These are phyloP conservation scores for Calonectria pauciramosa DNA, from an alignment of 2,329 filamentous ascomycete genomes.

Conservation along the genomic window DNA sequence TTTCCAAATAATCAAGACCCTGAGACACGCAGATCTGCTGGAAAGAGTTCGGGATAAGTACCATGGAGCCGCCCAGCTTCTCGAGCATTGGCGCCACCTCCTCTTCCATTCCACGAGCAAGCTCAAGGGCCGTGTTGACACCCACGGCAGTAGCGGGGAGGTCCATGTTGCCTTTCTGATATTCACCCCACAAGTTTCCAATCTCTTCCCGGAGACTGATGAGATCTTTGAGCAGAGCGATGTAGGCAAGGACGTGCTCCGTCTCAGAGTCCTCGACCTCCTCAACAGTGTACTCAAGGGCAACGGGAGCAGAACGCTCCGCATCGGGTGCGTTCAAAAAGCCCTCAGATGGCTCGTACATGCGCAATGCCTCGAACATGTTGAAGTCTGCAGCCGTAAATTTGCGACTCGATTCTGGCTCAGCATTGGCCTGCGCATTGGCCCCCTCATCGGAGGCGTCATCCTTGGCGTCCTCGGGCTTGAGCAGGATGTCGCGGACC, in stretches of 20 bases:
- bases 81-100: neutral
- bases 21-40: neutral
- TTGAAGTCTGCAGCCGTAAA: neutral
- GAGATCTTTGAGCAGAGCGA: slow-evolving; percentile 6
- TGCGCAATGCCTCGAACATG: neutral
- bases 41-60: neutral
- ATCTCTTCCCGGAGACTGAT: neutral
- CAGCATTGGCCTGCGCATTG: neutral
- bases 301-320: neutral
- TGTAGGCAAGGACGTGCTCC: neutral
- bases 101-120: slow-evolving; percentile 6
- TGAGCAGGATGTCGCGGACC: slow-evolving; percentile 5
- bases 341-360: slow-evolving; percentile 3
- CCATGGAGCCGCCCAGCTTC: neutral
- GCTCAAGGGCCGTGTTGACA: neutral
- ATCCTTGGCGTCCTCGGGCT: neutral
- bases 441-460: no score
- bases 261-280: neutral
- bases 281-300: neutral
- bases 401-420: neutral
- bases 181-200: neutral
- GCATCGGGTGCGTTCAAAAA: neutral
- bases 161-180: neutral
- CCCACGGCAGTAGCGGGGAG: slow-evolving; percentile 1
- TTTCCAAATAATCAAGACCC: neutral